Conservation (phyloP, 2,329 filamentous ascomycete genomes). For the Raffaelea arxii region DNA sequence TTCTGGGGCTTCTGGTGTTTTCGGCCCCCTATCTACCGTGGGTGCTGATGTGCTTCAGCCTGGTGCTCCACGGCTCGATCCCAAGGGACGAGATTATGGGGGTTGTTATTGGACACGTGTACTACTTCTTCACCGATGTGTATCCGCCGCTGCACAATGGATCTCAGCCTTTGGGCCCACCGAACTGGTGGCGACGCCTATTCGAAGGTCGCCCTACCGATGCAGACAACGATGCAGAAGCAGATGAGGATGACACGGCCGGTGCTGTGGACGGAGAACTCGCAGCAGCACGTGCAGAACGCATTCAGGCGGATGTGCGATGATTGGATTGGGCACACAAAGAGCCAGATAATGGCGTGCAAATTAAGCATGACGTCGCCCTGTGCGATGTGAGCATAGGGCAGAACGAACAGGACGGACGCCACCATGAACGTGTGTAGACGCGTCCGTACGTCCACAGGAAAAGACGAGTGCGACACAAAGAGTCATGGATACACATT, state of each 20-base stretch:
- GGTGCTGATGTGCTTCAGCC: constrained; percentile 87
- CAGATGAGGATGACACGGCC: constrained; percentile 32
- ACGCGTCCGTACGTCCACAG: no score
- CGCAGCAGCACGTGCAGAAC: constrained; percentile 41
- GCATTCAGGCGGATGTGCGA: constrained; percentile 22
- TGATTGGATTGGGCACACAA: no score
- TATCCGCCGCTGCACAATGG: constrained; percentile 86
- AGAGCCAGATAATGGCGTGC: no score
- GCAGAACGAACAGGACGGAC: no score
- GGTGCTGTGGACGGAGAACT: constrained; percentile 54
- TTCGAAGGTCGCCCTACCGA: constrained; percentile 52
- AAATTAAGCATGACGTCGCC: no score
- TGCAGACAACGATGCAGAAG: constrained; percentile 33
- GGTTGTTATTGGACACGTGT: constrained; percentile 87
- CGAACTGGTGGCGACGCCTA: constrained; percentile 77
- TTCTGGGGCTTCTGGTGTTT: constrained; percentile 82
- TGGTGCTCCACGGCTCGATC: constrained; percentile 80
- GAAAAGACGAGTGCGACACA: no score
- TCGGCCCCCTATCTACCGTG: constrained; percentile 91
- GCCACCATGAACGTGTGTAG: no score
- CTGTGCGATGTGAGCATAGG: no score
- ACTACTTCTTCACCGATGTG: constrained; percentile 97
- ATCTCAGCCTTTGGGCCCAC: constrained; percentile 78
- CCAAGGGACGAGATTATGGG: constrained; percentile 96
- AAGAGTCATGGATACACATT: no score